These are phyloP conservation scores for Dipteronia sinensis DNA, from an alignment of 345 rosid species.

Conservation along the genomic window DNA sequence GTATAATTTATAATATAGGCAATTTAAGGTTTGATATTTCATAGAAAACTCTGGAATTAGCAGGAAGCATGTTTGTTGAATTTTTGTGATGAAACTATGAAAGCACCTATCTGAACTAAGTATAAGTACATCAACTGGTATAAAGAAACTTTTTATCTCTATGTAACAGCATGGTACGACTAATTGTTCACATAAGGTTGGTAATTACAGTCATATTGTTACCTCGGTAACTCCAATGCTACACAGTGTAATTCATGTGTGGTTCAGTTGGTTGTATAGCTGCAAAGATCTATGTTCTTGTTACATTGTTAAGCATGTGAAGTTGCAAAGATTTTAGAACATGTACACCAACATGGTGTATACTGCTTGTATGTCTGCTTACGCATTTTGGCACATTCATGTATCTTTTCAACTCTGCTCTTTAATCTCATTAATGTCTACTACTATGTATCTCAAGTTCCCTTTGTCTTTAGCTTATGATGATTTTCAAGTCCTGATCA, in stretches of 20 bases:
- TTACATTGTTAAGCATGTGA: no score
- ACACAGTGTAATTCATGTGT: no score
- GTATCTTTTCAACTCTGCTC: no score
- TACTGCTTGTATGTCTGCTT: no score
- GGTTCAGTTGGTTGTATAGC: no score
- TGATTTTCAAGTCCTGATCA: conserved; percentile 14
- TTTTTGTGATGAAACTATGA: background rate
- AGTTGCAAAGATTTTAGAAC: no score
- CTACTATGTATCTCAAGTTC: no score
- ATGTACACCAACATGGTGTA: no score
- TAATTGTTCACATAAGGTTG: background rate
- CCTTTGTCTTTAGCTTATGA: background rate
- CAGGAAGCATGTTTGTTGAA: background rate
- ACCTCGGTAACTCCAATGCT: background rate
- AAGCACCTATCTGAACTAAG: background rate
- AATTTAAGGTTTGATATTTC: background rate
- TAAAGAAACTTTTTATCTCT: background rate
- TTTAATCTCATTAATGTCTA: no score
- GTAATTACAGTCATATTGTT: background rate
- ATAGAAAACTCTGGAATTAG: background rate
- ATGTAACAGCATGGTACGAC: background rate
- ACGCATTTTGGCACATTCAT: no score
- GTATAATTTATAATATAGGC: background rate
- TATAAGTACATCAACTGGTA: background rate
- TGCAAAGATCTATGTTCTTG: no score